Conservation (phyloP, 345 rosid species). For the Eucalyptus dawsonii region DNA sequence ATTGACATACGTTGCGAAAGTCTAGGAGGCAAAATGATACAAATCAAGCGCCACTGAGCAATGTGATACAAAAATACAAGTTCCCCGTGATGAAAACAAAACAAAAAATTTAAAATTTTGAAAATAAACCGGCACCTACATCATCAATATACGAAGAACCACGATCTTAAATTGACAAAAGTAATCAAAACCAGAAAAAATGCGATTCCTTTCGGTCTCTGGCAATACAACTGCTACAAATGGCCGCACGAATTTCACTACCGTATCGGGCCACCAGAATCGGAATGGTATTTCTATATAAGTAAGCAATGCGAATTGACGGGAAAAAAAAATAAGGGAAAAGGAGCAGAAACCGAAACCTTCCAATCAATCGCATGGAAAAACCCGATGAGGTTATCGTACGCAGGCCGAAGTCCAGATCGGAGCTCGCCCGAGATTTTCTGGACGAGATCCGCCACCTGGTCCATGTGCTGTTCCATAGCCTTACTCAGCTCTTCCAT, state of each 20-base stretch:
- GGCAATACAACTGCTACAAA: not conserved
- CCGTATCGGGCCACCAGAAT: not conserved
- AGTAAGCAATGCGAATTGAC: not conserved
- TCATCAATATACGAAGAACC: not conserved
- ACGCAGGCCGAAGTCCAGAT: constrained; percentile 66
- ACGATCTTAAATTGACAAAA: not conserved
- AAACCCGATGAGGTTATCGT: constrained; percentile 71
- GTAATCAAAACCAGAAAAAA: not conserved
- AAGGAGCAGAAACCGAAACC: constrained; percentile 14
- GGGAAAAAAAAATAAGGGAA: not conserved
- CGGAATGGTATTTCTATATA: not conserved
- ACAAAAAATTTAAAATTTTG: accelerated
- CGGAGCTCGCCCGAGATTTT: constrained; percentile 74
- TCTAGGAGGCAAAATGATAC: not conserved
- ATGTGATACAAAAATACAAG: not conserved
- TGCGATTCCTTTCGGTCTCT: not conserved
- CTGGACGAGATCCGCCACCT: constrained; percentile 76
- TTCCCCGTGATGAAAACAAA: not conserved
- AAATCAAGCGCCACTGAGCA: not conserved
- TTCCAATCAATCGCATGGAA: constrained; percentile 92
- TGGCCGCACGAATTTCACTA: not conserved
- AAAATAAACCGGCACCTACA: not conserved
- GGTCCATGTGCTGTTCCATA: constrained; percentile 67
- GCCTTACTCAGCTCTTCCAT: constrained; percentile 76
- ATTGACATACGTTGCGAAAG: not conserved